Base-by-base conservation (phyloP, 78 protist genomes). In the Dictyostelium brefeldianum region DNA sequence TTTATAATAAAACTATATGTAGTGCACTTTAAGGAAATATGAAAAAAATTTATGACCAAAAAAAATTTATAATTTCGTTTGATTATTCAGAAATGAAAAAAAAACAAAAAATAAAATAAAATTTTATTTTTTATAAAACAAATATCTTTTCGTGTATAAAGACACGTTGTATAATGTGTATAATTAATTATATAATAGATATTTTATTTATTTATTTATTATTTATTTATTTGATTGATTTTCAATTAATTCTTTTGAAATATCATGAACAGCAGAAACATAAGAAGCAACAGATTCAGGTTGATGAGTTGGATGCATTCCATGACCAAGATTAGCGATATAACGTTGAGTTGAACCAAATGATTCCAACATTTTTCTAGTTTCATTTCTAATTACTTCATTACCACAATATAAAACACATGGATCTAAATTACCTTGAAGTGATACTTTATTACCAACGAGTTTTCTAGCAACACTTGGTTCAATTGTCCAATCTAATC, bases 371-470 rank as follows among this genome's bases (percentile, higher is more conserved):
- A 97, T 93, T 2, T 47, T 20, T 47, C 73, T 48, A 17, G 82
- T 95, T 50, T 73, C 74, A 50, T 14, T 51, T 31, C 65, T 22
- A 43, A 97, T 89, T 8, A 51, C 82, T 18, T 67, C 79, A 20
- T 67, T 51, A 17, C 89, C 36, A 10, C 87, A 97, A 77, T 79
- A 97, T 47, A 97, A 73, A 18, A 74, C 78, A 10, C 94, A 47
- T 22, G 99, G 99, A 78, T 97, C 99, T 67, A 97, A 3, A 91
- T 97, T 97, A 64, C 98, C 99, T 70, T 92, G 96, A 9, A 97
- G 87, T 17, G 89, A 27, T 10, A 50, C 89, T 48, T 36, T 47
- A 56, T 31, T 29, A 46, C 59, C 81, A 46, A 89, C 77, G 14
- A 77, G 18, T 57, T 25, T 31, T 80, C 96, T 47, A 17, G 97